Percentiles rank a stretch among this genome's conserved stretches.
phyloP scores from a whole-genome alignment of 164 flowering plant species.

The Cinnamomum micranthum region DNA sequence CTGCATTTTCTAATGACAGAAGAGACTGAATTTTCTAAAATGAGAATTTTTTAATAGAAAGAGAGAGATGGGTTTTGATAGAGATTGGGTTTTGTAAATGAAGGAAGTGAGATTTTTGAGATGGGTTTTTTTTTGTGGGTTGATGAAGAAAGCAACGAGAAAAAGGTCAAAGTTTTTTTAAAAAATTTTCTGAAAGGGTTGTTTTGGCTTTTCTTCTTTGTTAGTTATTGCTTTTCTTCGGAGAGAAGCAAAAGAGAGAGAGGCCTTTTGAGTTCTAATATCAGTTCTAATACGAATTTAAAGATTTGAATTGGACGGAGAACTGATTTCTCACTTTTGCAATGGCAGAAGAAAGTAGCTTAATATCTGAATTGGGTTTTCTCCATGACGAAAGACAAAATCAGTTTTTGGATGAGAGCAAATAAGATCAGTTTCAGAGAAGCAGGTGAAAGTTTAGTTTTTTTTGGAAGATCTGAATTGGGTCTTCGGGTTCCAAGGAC shows the following conservation, averaged over 20 bases:
- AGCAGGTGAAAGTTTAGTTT: background rate
- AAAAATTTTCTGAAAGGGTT: background rate
- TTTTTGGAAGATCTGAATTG: background rate
- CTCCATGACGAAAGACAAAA: background rate
- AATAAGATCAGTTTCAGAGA: background rate
- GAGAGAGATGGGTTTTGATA: background rate
- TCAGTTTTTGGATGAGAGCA: background rate
- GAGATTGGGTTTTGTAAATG: background rate
- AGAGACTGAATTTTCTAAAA: background rate
- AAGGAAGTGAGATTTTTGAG: background rate
- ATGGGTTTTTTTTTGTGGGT: background rate
- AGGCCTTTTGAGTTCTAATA: background rate
- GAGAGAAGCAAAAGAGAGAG: background rate
- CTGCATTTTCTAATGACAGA: conserved; percentile 34
- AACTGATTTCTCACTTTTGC: background rate
- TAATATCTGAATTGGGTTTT: background rate
- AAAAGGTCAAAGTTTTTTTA: no score
- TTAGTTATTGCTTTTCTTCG: background rate
- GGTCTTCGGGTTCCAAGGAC: background rate
- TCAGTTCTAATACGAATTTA: background rate
- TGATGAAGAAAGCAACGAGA: background rate
- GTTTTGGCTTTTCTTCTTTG: background rate
- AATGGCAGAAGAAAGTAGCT: background rate
- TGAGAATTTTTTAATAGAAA: background rate
- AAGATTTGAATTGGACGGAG: background rate